Evolutionary conservation across 768 basidiomycete genomes (phyloP).

Genomic region (Lanmaoa rubissima): DNA sequence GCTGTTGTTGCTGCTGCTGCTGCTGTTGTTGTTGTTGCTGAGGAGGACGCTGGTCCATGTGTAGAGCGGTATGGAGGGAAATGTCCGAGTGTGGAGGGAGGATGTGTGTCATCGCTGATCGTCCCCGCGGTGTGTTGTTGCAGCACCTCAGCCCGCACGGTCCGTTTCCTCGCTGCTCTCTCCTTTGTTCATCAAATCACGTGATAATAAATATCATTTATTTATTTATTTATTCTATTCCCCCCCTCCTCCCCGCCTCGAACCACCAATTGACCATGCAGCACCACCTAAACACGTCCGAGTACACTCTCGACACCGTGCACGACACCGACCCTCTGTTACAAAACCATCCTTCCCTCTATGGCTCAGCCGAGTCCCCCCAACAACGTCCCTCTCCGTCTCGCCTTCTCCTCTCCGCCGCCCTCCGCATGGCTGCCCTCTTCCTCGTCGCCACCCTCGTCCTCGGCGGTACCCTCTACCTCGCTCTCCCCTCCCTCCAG

Average conservation of each 20-base stretch:
- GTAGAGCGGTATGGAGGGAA: conserved; percentile 58
- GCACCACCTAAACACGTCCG: conserved; percentile 39
- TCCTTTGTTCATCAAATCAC: conserved; percentile 27
- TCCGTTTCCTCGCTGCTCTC: background rate
- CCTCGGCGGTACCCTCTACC: conserved; percentile 76
- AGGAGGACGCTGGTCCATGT: conserved; percentile 61
- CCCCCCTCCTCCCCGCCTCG: background rate
- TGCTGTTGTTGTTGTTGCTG: conserved; percentile 30
- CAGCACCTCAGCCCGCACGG: conserved; percentile 5
- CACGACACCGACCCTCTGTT: conserved; percentile 32
- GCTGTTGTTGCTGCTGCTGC: conserved; percentile 32
- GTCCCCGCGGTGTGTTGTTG: conserved; percentile 1
- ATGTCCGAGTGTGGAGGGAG: conserved; percentile 47
- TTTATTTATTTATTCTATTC: background rate
- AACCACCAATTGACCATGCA: conserved; percentile 7
- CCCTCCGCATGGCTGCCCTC: conserved; percentile 78
- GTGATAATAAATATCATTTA: conserved; percentile 7
- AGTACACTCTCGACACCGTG: conserved; percentile 68
- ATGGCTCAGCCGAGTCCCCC: conserved; percentile 52
- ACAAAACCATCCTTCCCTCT: conserved; percentile 36
- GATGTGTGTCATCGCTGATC: conserved; percentile 45
- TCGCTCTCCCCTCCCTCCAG: conserved; percentile 76
- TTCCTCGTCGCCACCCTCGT: conserved; percentile 68
- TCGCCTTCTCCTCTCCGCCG: conserved; percentile 72
- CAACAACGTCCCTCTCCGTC: conserved; percentile 40